Percentiles rank a stretch among this genome's conserved stretches.
These are phyloP conservation scores for Brassica incana DNA, from an alignment of 345 rosid species.

Conservation along the genomic window DNA sequence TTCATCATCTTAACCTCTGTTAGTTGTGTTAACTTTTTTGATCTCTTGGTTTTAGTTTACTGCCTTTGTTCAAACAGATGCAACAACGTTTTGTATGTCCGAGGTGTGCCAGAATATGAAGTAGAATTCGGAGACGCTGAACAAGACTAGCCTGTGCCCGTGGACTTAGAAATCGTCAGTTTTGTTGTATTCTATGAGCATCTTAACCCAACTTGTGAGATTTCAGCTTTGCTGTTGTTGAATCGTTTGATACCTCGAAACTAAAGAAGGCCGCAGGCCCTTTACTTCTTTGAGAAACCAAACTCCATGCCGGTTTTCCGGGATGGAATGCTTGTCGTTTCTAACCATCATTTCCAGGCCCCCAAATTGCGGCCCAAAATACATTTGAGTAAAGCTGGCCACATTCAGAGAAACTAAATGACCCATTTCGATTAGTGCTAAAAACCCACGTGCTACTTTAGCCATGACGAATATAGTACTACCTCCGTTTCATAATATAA, in stretches of 20 bases:
- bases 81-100: slow-evolving; percentile 89
- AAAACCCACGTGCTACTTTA: background rate
- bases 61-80: slow-evolving; percentile 48
- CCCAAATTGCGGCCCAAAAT: background rate
- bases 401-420: background rate
- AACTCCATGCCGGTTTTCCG: background rate
- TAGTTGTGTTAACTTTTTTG: background rate
- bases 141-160: slow-evolving; percentile 39
- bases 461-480: background rate
- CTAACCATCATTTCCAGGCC: background rate
- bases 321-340: background rate
- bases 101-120: slow-evolving; percentile 94
- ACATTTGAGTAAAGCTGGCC: background rate
- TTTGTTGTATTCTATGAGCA: slow-evolving; percentile 24
- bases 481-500: no score
- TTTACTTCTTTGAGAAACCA: background rate
- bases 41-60: background rate
- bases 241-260: slow-evolving; percentile 7
- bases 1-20: background rate
- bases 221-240: background rate
- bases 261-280: background rate
- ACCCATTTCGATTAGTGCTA: background rate
- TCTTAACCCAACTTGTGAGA: slow-evolving; percentile 7
- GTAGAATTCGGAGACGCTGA: slow-evolving; percentile 75
- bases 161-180: background rate